Evolutionary conservation across 2,329 filamentous ascomycete species (phyloP).

Genomic region (Xylariales sp.): DNA sequence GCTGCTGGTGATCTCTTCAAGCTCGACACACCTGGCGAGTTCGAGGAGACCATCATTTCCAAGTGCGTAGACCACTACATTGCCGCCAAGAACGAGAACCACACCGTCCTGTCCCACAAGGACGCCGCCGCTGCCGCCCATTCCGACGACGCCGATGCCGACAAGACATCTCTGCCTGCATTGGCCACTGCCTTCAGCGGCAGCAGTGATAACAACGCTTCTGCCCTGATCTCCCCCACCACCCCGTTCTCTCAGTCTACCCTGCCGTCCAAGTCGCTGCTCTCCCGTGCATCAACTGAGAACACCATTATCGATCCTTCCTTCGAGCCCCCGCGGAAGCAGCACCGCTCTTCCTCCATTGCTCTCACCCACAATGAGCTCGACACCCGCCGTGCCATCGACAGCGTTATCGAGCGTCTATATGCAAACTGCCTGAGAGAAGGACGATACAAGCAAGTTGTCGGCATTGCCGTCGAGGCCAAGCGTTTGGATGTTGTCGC

Average conservation of each 20-base stretch:
- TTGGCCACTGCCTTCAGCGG: conserved; percentile 76
- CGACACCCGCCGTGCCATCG: conserved; percentile 73
- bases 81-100: conserved; percentile 57
- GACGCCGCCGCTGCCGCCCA: conserved; percentile 12
- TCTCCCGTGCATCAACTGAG: conserved; percentile 74
- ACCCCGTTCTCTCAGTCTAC: conserved; percentile 94
- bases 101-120: conserved; percentile 35
- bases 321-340: conserved; percentile 49
- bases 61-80: conserved; percentile 99
- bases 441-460: conserved; percentile 89
- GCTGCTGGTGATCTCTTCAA: conserved; percentile 94
- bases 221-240: conserved; percentile 76
- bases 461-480: conserved; percentile 94
- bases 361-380: conserved; percentile 60
- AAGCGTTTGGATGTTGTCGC: conserved; percentile 86
- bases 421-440: conserved; percentile 87
- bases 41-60: conserved; percentile 97
- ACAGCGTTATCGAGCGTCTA: conserved; percentile 79
- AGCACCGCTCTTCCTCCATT: conserved; percentile 53
- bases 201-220: conserved; percentile 60
- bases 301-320: conserved; percentile 58
- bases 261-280: conserved; percentile 86
- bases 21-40: conserved; percentile 85
- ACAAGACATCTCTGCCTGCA: conserved; percentile 55
- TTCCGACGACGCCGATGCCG: conserved; percentile 25